Evolutionary conservation across 2,329 filamentous ascomycete genomes (phyloP).

Genomic region (Claviceps sorghi): DNA sequence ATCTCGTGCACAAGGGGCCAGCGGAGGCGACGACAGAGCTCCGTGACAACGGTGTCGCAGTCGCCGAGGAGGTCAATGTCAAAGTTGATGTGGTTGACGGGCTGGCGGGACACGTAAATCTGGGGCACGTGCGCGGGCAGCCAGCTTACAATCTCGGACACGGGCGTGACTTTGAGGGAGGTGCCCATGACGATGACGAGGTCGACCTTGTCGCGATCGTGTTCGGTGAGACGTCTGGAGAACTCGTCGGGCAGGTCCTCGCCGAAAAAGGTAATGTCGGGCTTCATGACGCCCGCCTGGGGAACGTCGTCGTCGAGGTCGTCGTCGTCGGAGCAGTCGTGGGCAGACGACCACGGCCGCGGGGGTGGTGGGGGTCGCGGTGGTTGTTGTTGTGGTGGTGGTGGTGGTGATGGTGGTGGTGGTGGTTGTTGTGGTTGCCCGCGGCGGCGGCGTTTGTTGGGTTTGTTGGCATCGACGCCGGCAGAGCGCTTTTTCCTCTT

Average conservation of each 20-base stretch:
- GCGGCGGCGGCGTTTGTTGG: no score
- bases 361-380: not conserved
- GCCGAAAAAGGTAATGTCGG: conserved; percentile 96
- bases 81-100: conserved; percentile 81
- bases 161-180: conserved; percentile 86
- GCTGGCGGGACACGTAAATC: conserved; percentile 76
- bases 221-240: conserved; percentile 61
- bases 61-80: conserved; percentile 94
- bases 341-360: conserved; percentile 21
- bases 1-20: conserved; percentile 76
- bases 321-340: conserved; percentile 29
- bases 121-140: conserved; percentile 70
- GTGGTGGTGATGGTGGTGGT: no score
- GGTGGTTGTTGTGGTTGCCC: not conserved
- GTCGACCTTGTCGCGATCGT: conserved; percentile 69
- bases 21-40: conserved; percentile 66
- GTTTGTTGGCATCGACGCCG: conserved; percentile 16
- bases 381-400: not conserved
- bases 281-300: conserved; percentile 74
- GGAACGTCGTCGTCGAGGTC: conserved; percentile 41
- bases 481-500: conserved; percentile 30
- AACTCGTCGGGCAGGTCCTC: conserved; percentile 79
- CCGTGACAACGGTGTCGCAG: conserved; percentile 78
- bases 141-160: conserved; percentile 77
- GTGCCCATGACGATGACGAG: conserved; percentile 94